Percentiles rank a stretch among this genome's conserved stretches.
phyloP scores from a whole-genome alignment of 1,284 basidiomycete species.

The Gomphus sp. region DNA sequence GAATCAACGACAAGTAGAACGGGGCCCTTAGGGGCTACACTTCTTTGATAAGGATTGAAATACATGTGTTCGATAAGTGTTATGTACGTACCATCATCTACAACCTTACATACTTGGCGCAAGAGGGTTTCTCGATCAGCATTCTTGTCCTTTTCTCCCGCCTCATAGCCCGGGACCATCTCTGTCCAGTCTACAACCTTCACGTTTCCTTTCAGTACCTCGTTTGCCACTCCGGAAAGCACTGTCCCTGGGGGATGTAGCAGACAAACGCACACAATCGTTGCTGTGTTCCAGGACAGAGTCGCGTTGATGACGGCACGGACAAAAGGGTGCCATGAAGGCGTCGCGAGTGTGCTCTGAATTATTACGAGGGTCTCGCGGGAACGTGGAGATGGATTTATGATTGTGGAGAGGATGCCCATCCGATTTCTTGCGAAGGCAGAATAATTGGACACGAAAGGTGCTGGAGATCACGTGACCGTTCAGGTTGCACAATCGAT shows the following conservation, averaged over 20 bases:
- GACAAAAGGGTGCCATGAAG: constrained; percentile 45
- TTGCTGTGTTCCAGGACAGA: constrained; percentile 13
- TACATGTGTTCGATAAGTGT: constrained; percentile 6
- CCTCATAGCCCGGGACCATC: constrained; percentile 45
- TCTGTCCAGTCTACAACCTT: constrained; percentile 43
- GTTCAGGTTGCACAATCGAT: too few species aligned
- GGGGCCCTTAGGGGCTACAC: constrained; percentile 31
- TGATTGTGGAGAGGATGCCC: background rate
- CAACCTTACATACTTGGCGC: constrained; percentile 30
- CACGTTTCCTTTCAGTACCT: constrained; percentile 19
- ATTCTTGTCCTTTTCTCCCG: constrained; percentile 18
- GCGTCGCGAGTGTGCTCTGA: constrained; percentile 58
- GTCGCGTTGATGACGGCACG: constrained; percentile 26
- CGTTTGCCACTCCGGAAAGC: constrained; percentile 25
- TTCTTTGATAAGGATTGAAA: background rate
- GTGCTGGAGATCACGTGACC: too few species aligned
- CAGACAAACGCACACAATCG: constrained; percentile 47
- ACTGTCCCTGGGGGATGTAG: constrained; percentile 40
- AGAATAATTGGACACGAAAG: too few species aligned
- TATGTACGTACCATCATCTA: constrained; percentile 35
- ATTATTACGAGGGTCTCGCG: constrained; percentile 42
- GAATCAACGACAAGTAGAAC: constrained; percentile 59
- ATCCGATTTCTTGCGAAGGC: background rate
- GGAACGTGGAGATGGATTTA: constrained; percentile 11
- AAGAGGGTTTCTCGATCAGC: constrained; percentile 18